Base-by-base conservation (phyloP, 345 rosid species). In the Gossypium thurberi region DNA sequence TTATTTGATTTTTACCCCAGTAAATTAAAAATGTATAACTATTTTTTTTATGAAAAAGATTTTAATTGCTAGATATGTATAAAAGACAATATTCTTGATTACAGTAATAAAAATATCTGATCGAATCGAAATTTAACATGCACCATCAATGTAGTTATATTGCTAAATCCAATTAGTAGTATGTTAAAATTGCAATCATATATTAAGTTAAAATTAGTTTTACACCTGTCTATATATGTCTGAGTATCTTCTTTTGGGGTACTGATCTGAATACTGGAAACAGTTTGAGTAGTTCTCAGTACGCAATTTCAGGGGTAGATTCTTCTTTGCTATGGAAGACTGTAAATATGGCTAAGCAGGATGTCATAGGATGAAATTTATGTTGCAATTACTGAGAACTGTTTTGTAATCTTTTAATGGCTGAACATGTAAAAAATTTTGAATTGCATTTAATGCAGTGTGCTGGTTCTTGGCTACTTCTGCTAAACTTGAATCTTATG, bases 401-500 rank as follows among this genome's bases (percentile, higher is more conserved):
- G 47, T 28, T 75, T 51, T 12, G 10, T 63, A 52, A 55, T 23
- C 48, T 71, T 46, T 25, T 40, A 44, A 28, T 6, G 47, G 52
- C 66, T 68, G 65, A 74, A 73, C 71, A 64, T 69, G 11, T 44
- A 57, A 14, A 17, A 67, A 68, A 17, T 9, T 69, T 51, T 20
- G 7, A 62, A 68, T 56, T 23, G 51, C 65, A 50, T 69, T 77
- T 44, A 2, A 20, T 76, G 28, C 76, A 74, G 83, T 62, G 73
- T 25, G 4, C 52, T 40, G 2, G 56, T 68, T 7, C 9, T 51
- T 50, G 72, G 56, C 48, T 20, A 12, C 50, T 50, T 43, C 44
- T 14, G 71, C 78, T 75, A 71, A 76, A 73, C 53, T 82, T 81
- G 78, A 84, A 80, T 23, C 33, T 44, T 43, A 72, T 75, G 82